Evolutionary conservation across 2,329 filamentous ascomycete genomes (phyloP).

Genomic region (Delphinella strobiligena): DNA sequence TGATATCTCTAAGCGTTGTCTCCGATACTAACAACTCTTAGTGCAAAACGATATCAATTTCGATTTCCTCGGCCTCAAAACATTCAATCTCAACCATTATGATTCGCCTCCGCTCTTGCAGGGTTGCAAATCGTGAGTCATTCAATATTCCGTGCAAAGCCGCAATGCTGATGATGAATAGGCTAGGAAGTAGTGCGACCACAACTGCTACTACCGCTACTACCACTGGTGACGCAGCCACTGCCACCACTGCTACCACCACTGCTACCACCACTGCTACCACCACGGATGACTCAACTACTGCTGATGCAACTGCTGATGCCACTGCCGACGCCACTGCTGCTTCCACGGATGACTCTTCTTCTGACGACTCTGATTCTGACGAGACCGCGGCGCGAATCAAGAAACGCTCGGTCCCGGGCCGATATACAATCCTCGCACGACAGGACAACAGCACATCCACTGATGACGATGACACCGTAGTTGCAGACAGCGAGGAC

Average conservation of each 20-base stretch:
- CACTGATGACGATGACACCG: background rate
- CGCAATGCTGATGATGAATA: background rate
- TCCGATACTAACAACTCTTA: too few species aligned
- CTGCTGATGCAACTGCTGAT: background rate
- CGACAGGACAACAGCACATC: conserved; percentile 4
- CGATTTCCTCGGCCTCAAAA: conserved; percentile 3
- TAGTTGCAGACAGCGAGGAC: background rate
- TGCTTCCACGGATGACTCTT: background rate
- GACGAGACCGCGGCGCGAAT: background rate
- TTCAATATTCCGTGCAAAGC: too few species aligned
- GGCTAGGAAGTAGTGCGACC: background rate
- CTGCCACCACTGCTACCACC: background rate
- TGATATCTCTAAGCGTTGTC: background rate
- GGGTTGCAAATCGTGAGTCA: conserved; percentile 3
- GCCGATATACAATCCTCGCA: too few species aligned
- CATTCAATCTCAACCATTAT: conserved; percentile 2
- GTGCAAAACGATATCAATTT: conserved; percentile 5
- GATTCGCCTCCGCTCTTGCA: conserved; percentile 3
- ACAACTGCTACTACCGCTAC: background rate
- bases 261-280: background rate
- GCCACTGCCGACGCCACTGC: background rate
- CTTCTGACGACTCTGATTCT: background rate
- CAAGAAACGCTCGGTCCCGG: too few species aligned
- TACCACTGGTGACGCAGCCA: background rate
- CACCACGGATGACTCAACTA: background rate